These are phyloP conservation scores for Rhododendron simsii DNA, from an alignment of 148 eudicot genomes.

Conservation along the genomic window DNA sequence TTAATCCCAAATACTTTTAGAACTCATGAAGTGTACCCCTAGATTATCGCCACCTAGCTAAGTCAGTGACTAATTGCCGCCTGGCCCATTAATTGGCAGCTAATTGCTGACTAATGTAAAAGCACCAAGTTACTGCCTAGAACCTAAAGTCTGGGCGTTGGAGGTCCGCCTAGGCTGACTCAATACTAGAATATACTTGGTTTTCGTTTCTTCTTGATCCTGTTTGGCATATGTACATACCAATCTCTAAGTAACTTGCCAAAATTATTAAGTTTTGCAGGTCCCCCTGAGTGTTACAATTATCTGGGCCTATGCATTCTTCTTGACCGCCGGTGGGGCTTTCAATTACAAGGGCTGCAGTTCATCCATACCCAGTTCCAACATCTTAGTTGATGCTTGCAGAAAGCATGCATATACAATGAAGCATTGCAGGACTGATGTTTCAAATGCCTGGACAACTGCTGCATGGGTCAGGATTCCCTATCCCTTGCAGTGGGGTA, in stretches of 20 bases:
- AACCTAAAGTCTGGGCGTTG: background rate
- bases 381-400: conserved; percentile 66
- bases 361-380: conserved; percentile 73
- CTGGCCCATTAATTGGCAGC: no score
- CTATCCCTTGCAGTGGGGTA: conserved; percentile 95
- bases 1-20: background rate
- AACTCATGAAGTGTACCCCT: background rate
- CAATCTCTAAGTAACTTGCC: background rate
- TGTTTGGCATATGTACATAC: background rate
- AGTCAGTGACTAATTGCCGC: no score
- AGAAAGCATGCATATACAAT: conserved; percentile 82
- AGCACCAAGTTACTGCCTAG: background rate
- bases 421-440: conserved; percentile 95
- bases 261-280: conserved; percentile 33
- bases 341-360: conserved; percentile 85
- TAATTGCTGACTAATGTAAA: background rate
- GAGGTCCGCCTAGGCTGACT: background rate
- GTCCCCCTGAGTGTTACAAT: conserved; percentile 80
- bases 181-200: background rate
- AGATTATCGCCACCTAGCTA: background rate
- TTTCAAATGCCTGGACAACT: conserved; percentile 82
- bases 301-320: conserved; percentile 85
- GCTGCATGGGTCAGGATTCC: conserved; percentile 90
- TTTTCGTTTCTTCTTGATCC: background rate
- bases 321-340: conserved; percentile 93